Base-by-base conservation (phyloP, 1,284 basidiomycete species). In the Trametes polyzona region DNA sequence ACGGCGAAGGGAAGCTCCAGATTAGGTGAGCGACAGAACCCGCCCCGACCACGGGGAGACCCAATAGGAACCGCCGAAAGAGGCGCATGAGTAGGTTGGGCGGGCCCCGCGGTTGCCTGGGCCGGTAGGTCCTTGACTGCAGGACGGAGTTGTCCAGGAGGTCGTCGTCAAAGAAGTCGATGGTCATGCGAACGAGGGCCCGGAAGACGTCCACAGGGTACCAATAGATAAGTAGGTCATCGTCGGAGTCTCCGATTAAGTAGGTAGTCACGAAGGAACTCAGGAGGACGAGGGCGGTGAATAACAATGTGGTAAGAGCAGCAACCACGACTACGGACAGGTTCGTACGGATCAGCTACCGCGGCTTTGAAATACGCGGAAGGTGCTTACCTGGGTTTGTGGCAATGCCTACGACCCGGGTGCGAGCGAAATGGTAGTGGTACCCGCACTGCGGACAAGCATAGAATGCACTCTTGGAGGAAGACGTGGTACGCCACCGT, bases 371-470 rank as follows among this genome's bases (percentile, higher is more conserved):
- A 42, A 33, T 53, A 36, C n/a, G n/a, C n/a, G n/a, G n/a, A n/a
- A n/a, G 50, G 10, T 53, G 32, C 55, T 55, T 39, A 86, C 90
- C 72, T 70, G 87, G 83, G 65, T 92, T 92, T 12, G 84, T 84
- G 24, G 88, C 91, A 51, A 92, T 75, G 33, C 90, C 90, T 10
- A 84, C 73, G 8, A 83, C 81, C 36, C 74, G 78, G 2, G 90
- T 91, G 39, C 90, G 81, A 8, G 84, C 78, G 63, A 91, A 89
- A 41, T 84, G 81, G 67, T 92, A 92, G 57, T 78, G 78, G 66
- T 91, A 93, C 47, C 79, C 81, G 65, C 90, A 92, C 70, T 92
- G 88, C 0, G 86, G 87, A 65, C 90, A 92, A 5, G 81, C 74
- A 73, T 84, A 91, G 75, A 90, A 92, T 9, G 87, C 84, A 54